phyloP scores from a whole-genome alignment of 208 protist species.

The Acanthamoeba castellanii region DNA sequence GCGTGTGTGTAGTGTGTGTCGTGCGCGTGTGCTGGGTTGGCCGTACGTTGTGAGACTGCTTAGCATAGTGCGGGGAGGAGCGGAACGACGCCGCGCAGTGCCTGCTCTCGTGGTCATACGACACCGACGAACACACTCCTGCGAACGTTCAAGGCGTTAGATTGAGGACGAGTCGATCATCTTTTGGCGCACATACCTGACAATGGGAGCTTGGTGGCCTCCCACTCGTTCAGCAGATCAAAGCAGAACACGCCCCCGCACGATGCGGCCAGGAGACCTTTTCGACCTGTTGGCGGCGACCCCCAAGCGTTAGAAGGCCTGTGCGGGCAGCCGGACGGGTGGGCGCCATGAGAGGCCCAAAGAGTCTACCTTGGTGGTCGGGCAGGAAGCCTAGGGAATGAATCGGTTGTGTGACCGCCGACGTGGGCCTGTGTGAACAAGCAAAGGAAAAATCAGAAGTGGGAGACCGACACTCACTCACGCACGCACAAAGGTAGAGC shows the following conservation, averaged over 20 bases:
- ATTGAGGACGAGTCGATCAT: neutral
- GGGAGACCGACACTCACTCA: neutral
- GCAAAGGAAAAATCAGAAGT: too few relatives aligned
- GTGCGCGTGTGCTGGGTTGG: too few relatives aligned
- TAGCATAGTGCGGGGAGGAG: neutral
- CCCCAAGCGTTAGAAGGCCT: neutral
- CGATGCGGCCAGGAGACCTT: neutral
- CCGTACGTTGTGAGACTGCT: constrained; percentile 11
- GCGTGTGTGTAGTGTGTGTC: neutral
- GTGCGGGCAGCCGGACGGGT: too few relatives aligned
- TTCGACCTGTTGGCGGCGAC: neutral
- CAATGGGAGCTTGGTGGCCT: neutral
- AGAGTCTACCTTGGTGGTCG: neutral
- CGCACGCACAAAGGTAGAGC: neutral
- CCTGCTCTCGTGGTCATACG: neutral
- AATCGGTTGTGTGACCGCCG: neutral
- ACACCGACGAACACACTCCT: constrained; percentile 15
- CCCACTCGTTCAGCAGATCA: neutral
- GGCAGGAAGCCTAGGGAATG: constrained; percentile 26
- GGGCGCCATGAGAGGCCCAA: too few relatives aligned
- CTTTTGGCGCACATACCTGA: neutral
- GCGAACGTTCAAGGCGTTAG: too few relatives aligned
- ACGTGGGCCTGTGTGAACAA: neutral
- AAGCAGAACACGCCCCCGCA: constrained; percentile 22
- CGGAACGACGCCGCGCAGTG: neutral